Evolutionary conservation across 2,329 filamentous ascomycete genomes (phyloP), one percentile per base, ranked within the genome.

Genomic region (Sphaceloma murrayae): DNA sequence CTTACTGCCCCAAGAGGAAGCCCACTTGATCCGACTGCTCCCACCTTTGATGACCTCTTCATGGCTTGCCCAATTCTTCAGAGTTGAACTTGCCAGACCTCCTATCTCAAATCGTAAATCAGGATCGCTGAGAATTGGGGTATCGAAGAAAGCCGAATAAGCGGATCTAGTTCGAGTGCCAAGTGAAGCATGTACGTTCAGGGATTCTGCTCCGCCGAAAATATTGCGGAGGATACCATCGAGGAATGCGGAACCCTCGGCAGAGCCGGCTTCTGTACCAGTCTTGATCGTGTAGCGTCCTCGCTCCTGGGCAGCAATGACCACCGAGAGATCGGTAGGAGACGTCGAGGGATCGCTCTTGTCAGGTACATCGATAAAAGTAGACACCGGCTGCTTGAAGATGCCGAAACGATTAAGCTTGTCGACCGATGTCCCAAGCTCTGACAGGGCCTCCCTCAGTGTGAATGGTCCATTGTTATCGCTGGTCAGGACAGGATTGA

Each of bases 51-150:
- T 67, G 2, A 81, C 78, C 64, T 98, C 89, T 55, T 96, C 89
- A 58, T 98, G 89, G 51, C 85, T 91, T 16, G 91, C 87, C 84
- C 86, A 96, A 9, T 80, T 76, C 65, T 96, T 95, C 50, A 89
- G 76, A 1, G 85, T 93, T 33, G 85, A 80, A 50, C 85, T 94
- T 7, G 82, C 80, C 33, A 94, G 69, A 1, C 75, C 87, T 52
- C 94, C 88, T 48, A 94, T 56, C 53, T 89, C 81, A 49, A 87
- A 69, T 49, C 82, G 75, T 55, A 86, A 67, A 58, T 94, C 81
- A 0, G 91, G 88, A 59, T 94, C 84, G 63, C 83, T 85, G 46
- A 84, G 69, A 34, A 98, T 70, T 0, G 91, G 91, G 0, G 85
- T 80, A 49, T 86, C 81, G 49, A 96, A 82, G 46, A 78, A 80